phyloP scores from a whole-genome alignment of 345 rosid species.

The Lepidium didymum region DNA sequence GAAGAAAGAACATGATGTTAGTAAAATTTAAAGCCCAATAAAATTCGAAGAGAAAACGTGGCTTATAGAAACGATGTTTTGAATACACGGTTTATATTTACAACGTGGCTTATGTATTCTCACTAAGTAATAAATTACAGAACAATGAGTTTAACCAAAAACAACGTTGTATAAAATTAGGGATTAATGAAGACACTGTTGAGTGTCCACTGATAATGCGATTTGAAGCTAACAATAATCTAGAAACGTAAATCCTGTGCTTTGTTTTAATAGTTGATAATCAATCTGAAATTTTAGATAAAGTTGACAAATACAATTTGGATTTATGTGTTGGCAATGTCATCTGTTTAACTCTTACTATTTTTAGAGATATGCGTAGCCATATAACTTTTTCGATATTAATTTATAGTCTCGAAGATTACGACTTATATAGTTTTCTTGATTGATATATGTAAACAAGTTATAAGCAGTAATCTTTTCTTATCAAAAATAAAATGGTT shows the following conservation, averaged over 20 bases:
- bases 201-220: neutral
- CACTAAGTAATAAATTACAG: no score
- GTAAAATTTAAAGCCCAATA: no score
- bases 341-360: constrained; percentile 7
- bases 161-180: no score
- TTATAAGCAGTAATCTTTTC: no score
- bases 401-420: neutral
- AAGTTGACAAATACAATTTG: neutral
- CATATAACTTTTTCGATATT: neutral
- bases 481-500: no score
- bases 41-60: no score
- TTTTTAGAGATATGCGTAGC: neutral
- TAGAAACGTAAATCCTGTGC: neutral
- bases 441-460: neutral
- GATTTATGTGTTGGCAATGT: constrained; percentile 5
- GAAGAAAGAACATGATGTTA: no score
- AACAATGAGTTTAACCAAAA: no score
- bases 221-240: neutral
- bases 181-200: neutral
- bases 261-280: neutral
- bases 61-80: no score
- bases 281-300: neutral
- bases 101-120: no score
- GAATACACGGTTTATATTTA: no score
- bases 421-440: neutral